A percentile compares a stretch with the other conserved stretches of the same genome.
These are phyloP conservation scores for Tricholoma saponaceum DNA, from an alignment of 768 basidiomycete species.

Conservation along the genomic window DNA sequence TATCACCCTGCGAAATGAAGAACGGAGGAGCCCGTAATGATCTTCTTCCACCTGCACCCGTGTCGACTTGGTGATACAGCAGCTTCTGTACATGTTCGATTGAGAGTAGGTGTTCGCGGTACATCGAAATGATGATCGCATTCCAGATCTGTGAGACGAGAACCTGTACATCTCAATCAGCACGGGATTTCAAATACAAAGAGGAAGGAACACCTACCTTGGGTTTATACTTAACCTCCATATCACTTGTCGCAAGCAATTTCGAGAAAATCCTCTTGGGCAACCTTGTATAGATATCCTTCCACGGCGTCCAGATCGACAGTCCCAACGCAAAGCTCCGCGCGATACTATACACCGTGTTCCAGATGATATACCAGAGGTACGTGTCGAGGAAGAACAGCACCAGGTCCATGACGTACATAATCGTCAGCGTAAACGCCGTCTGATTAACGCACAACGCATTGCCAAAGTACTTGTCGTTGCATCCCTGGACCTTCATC, in stretches of 20 bases:
- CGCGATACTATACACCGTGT: conserved; percentile 87
- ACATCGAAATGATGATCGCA: conserved; percentile 99
- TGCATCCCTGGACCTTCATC: conserved; percentile 93
- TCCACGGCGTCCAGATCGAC: conserved; percentile 99
- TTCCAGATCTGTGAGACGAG: conserved; percentile 99
- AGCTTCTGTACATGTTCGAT: conserved; percentile 99
- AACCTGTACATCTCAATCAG: conserved; percentile 47
- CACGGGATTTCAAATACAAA: neutral
- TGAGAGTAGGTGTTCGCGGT: conserved; percentile 96
- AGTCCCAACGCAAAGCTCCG: conserved; percentile 88
- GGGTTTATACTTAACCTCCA: conserved; percentile 99
- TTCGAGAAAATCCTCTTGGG: conserved; percentile 98
- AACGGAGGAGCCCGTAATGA: conserved; percentile 94
- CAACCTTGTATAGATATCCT: conserved; percentile 91
- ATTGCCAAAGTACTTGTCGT: conserved; percentile 80
- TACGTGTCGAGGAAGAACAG: conserved; percentile 99
- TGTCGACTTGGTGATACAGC: conserved; percentile 94
- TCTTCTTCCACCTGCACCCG: conserved; percentile 73
- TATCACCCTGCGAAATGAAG: conserved; percentile 95
- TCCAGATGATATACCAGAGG: conserved; percentile 99
- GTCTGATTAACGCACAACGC: conserved; percentile 89
- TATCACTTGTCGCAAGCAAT: conserved; percentile 86
- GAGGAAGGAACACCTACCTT: conserved; percentile 56
- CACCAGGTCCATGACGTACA: conserved; percentile 97
- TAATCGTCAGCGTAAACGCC: conserved; percentile 92